Evolutionary conservation across 371 early-diverging fungal species (phyloP).

Genomic region (Syncephalastrum racemosum): DNA sequence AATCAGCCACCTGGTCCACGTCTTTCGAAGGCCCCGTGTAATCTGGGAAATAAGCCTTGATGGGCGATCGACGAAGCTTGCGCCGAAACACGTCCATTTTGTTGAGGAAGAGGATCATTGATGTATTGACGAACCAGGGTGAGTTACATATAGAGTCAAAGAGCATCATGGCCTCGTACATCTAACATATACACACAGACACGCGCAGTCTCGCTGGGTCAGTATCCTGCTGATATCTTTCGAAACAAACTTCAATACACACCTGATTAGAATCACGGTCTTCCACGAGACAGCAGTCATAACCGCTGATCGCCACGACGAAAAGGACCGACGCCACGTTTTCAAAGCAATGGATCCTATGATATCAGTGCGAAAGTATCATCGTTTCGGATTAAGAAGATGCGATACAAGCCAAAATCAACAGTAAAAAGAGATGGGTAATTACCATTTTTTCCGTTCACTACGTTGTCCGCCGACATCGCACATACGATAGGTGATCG

Average conservation of each 20-base stretch:
- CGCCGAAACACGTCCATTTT: conserved; percentile 93
- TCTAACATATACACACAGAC: conserved; percentile 34
- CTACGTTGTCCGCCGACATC: conserved; percentile 96
- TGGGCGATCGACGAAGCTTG: conserved; percentile 77
- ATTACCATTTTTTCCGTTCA: conserved; percentile 87
- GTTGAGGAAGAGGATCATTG: conserved; percentile 94
- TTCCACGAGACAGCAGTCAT: conserved; percentile 93
- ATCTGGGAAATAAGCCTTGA: conserved; percentile 88
- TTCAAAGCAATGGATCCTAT: conserved; percentile 89
- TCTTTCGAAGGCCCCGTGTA: conserved; percentile 43
- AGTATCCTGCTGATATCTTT: conserved; percentile 4
- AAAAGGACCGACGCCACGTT: conserved; percentile 93
- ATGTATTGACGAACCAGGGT: conserved; percentile 89
- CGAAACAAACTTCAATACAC: conserved; percentile 2
- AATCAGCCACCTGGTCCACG: conserved; percentile 23
- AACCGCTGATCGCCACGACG: conserved; percentile 89
- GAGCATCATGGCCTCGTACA: conserved; percentile 93
- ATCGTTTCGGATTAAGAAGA: no score
- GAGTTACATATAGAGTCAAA: conserved; percentile 96
- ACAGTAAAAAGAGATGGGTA: not conserved
- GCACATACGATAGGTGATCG: conserved; percentile 82
- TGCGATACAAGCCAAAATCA: no score
- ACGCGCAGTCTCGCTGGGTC: not conserved
- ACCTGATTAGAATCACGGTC: conserved; percentile 78
- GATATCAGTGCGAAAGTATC: not conserved